A percentile compares a stretch with the other conserved stretches of the same genome.
These are phyloP conservation scores for Fagopyrum homotropicum DNA, from an alignment of 148 eudicot species.

Conservation along the genomic window DNA sequence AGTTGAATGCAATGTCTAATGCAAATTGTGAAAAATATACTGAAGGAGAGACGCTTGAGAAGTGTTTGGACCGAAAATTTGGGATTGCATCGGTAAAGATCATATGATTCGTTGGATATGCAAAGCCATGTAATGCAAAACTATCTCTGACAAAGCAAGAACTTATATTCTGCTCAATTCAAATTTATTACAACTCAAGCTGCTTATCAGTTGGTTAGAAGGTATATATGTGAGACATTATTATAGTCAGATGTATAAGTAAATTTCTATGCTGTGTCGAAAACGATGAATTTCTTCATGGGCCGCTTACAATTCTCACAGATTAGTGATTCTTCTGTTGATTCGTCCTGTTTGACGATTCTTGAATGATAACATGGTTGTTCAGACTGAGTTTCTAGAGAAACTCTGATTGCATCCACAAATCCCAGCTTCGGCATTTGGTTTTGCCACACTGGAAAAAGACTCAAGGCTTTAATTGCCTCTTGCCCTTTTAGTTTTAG, in stretches of 20 bases:
- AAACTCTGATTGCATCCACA: constrained; percentile 39
- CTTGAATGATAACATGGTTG: constrained; percentile 36
- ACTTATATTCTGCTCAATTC: background rate
- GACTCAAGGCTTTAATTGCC: constrained; percentile 22
- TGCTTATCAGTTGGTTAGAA: background rate
- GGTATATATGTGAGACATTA: background rate
- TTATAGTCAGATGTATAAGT: background rate
- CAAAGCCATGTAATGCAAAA: no score
- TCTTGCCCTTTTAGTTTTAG: constrained; percentile 33
- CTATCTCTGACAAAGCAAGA: background rate
- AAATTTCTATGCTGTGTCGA: background rate
- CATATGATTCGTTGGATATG: no score
- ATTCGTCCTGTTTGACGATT: constrained; percentile 31
- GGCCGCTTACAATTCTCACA: constrained; percentile 46
- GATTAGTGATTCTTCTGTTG: constrained; percentile 21
- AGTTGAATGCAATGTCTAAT: background rate
- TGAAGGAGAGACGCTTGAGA: no score
- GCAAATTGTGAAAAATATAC: background rate
- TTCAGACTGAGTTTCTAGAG: constrained; percentile 21
- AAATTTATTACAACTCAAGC: background rate
- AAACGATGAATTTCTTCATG: constrained; percentile 33
- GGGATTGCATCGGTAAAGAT: no score
- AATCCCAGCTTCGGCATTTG: constrained; percentile 39
- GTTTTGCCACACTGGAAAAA: constrained; percentile 24
- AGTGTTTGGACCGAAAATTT: no score